Evolutionary conservation across 2,329 filamentous ascomycete genomes (phyloP), one percentile per base, ranked within the genome.

Genomic region (Rutstroemia sp.): DNA sequence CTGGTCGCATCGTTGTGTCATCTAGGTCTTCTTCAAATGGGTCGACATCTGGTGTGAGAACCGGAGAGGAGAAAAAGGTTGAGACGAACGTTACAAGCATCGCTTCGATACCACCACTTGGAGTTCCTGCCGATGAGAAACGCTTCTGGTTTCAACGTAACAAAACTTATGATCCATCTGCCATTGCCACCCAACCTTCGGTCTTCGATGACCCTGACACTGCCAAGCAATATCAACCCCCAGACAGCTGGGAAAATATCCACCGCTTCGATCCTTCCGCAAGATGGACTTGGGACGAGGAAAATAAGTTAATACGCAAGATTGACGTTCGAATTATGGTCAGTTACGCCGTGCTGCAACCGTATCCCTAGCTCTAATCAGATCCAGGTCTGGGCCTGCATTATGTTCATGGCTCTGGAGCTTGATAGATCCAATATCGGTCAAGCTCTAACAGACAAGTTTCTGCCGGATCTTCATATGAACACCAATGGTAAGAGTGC

Each of bases 391-490:
- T 70, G 68, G 52, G 66, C 61, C 27, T 73, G 73, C 62, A 58
- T 83, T 34, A 83, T 82, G 67, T 85, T 85, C 65, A 82, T 84
- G 61, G 79, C 78, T 1, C 72, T 85, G 9, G 79, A 85, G 61
- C 71, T 85, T 37, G 81, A 85, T 66, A 73, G 82, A 27, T 77
- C 77, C 27, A 86, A 86, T 63, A 74, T 85, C 10, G 61, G 63
- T 3, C 81, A 82, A 63, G 83, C 81, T 4, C 71, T 82, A 25
- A 81, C 79, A 0, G 82, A 85, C 66, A 83, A 82, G 59, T 77
- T 87, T 71, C 70, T 87, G 2, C 71, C 69, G 60, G 84, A 83
- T 51, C 66, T 77, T n/a, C 63, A 67, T 1, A 61, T 77, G 78
- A 74, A 52, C 70, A 72, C 61, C 0, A 71, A 80, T 59, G 73